Evolutionary conservation across 1,139 yeast genomes (phyloP).

Genomic region (Casaregolazyma lundiana): DNA sequence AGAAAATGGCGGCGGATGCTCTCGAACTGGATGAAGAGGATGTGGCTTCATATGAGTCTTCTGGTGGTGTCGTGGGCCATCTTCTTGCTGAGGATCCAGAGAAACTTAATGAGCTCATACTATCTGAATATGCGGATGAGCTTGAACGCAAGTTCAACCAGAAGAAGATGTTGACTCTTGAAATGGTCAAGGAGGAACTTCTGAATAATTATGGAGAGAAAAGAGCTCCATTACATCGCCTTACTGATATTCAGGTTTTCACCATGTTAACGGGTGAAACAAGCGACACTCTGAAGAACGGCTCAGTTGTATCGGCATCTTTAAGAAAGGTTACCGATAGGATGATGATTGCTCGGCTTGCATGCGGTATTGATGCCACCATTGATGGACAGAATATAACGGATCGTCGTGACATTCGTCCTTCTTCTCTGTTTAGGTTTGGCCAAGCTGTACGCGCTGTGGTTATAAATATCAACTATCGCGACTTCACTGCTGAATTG

Average conservation of each 20-base stretch:
- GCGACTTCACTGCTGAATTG: slow-evolving; percentile 66
- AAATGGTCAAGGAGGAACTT: slow-evolving; percentile 83
- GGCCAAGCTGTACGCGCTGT: slow-evolving; percentile 90
- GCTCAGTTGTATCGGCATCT: slow-evolving; percentile 74
- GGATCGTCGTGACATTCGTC: slow-evolving; percentile 47
- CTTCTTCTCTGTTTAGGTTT: slow-evolving; percentile 45
- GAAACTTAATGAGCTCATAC: slow-evolving; percentile 77
- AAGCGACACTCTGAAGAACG: slow-evolving; percentile 58
- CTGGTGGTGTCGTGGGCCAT: slow-evolving; percentile 81
- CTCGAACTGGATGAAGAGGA: slow-evolving; percentile 94
- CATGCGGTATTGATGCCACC: slow-evolving; percentile 72
- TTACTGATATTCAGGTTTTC: slow-evolving; percentile 71
- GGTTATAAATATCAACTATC: slow-evolving; percentile 64
- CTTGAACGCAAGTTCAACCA: slow-evolving; percentile 71
- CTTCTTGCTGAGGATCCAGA: slow-evolving; percentile 79
- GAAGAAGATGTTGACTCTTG: slow-evolving; percentile 75
- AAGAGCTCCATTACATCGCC: slow-evolving; percentile 64
- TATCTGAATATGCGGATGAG: slow-evolving; percentile 93
- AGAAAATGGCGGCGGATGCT: slow-evolving; percentile 98
- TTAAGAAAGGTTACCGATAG: slow-evolving; percentile 49
- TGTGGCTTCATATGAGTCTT: slow-evolving; percentile 66
- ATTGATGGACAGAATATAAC: slow-evolving; percentile 61
- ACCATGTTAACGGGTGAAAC: slow-evolving; percentile 89
- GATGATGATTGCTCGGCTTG: slow-evolving; percentile 56
- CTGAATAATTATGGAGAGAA: slow-evolving; percentile 84